Evolutionary conservation across 768 basidiomycete species (phyloP).

Genomic region (Hypholoma fasciculare): DNA sequence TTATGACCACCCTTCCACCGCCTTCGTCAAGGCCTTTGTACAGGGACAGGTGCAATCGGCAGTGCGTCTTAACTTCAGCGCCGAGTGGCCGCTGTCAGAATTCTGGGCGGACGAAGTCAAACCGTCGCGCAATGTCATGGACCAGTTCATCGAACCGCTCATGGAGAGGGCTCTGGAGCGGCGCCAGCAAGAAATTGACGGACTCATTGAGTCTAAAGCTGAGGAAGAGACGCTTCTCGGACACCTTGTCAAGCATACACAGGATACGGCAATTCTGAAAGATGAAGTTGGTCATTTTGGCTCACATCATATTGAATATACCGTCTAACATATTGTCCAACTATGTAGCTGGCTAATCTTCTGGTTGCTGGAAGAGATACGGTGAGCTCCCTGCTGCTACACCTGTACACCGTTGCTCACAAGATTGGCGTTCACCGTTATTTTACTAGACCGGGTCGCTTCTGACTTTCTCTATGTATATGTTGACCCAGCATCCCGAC

Average conservation of each 20-base stretch:
- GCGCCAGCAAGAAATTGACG: constrained; percentile 21
- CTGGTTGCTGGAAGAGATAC: constrained; percentile 61
- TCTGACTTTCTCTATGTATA: constrained; percentile 42
- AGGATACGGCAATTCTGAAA: constrained; percentile 38
- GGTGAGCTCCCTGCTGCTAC: constrained; percentile 21
- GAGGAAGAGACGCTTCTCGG: constrained; percentile 46
- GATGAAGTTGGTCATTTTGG: constrained; percentile 29
- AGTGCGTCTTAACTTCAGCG: constrained; percentile 36
- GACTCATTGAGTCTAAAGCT: constrained; percentile 26
- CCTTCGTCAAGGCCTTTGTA: constrained; percentile 51
- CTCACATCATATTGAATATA: not conserved
- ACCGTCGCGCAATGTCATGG: constrained; percentile 42
- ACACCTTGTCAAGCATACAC: constrained; percentile 51
- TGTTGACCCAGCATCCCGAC: constrained; percentile 41
- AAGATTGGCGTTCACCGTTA: not conserved
- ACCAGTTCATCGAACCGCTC: constrained; percentile 51
- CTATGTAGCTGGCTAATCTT: constrained; percentile 42
- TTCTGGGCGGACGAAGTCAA: constrained; percentile 48
- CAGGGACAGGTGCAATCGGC: constrained; percentile 39
- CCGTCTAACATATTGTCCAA: not conserved
- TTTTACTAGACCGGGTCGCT: constrained; percentile 34
- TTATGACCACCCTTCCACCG: constrained; percentile 34
- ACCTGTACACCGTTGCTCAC: not conserved
- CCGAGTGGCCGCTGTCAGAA: constrained; percentile 38
- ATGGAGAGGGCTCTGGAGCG: constrained; percentile 43